Evolutionary conservation across 768 basidiomycete species (phyloP).

Genomic region (Tricholoma sp.): DNA sequence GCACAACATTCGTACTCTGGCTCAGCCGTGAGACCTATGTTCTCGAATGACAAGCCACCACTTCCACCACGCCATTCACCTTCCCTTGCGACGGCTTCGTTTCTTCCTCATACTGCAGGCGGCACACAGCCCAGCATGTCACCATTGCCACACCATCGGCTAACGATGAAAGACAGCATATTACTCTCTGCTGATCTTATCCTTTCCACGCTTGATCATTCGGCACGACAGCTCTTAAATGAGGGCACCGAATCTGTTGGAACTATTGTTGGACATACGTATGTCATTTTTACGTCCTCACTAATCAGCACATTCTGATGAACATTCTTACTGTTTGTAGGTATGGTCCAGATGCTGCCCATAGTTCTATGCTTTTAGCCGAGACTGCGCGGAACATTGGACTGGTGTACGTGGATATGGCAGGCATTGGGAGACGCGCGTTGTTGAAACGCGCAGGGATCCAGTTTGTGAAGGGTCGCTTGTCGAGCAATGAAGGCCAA

Average conservation of each 20-base stretch:
- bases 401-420: slow-evolving; percentile 72
- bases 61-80: slow-evolving; percentile 28
- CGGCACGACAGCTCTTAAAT: slow-evolving; percentile 47
- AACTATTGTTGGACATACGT: slow-evolving; percentile 53
- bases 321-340: slow-evolving; percentile 18
- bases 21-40: slow-evolving; percentile 7
- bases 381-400: slow-evolving; percentile 67
- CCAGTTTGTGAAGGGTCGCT: slow-evolving; percentile 44
- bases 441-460: slow-evolving; percentile 59
- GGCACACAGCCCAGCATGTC: slow-evolving; percentile 4
- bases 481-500: slow-evolving; percentile 7
- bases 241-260: slow-evolving; percentile 43
- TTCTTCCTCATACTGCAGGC: slow-evolving; percentile 28
- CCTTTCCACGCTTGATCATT: slow-evolving; percentile 58
- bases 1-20: slow-evolving; percentile 17
- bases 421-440: slow-evolving; percentile 66
- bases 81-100: slow-evolving; percentile 28
- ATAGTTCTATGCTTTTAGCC: slow-evolving; percentile 53
- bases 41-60: slow-evolving; percentile 20
- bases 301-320: neutral
- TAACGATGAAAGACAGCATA: slow-evolving; percentile 42
- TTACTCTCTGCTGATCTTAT: slow-evolving; percentile 64
- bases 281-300: slow-evolving; percentile 12
- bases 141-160: slow-evolving; percentile 15
- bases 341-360: slow-evolving; percentile 61